phyloP scores from a whole-genome alignment of 106 monocot genomes.

The Hemerocallis citrina region DNA sequence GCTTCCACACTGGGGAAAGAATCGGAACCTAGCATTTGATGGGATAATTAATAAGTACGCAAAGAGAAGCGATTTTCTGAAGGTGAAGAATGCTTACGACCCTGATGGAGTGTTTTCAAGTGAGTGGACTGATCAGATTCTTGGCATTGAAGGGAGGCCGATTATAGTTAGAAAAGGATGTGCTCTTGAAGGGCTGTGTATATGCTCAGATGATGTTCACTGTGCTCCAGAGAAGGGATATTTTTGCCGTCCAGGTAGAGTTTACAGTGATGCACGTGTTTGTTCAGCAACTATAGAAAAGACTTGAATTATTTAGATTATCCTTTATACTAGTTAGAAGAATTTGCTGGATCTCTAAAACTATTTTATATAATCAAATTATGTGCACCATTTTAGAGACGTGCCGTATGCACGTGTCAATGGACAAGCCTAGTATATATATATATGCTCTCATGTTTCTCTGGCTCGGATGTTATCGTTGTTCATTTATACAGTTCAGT shows the following conservation, averaged over 20 bases:
- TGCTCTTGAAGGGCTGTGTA: conserved; percentile 29
- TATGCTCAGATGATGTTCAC: conserved; percentile 10
- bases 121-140: conserved; percentile 67
- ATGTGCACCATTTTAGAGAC: too few species aligned
- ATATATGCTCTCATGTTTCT: too few species aligned
- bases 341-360: too few species aligned
- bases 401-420: too few species aligned
- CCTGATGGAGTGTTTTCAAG: conserved; percentile 47
- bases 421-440: too few species aligned
- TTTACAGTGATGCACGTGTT: conserved; percentile 14
- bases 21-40: conserved; percentile 34
- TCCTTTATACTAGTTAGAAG: too few species aligned
- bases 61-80: conserved; percentile 17
- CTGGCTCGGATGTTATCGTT: too few species aligned
- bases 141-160: conserved; percentile 40
- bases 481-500: too few species aligned
- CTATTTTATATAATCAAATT: too few species aligned
- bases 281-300: too few species aligned
- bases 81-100: conserved; percentile 42
- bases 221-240: conserved; percentile 12
- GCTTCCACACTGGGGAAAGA: not conserved
- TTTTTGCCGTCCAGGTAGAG: conserved; percentile 11
- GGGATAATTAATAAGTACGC: conserved; percentile 38
- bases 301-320: too few species aligned
- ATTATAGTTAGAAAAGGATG: conserved; percentile 38